phyloP scores from a whole-genome alignment of 352 stramenopile genomes.

The Pythium chondricola region DNA sequence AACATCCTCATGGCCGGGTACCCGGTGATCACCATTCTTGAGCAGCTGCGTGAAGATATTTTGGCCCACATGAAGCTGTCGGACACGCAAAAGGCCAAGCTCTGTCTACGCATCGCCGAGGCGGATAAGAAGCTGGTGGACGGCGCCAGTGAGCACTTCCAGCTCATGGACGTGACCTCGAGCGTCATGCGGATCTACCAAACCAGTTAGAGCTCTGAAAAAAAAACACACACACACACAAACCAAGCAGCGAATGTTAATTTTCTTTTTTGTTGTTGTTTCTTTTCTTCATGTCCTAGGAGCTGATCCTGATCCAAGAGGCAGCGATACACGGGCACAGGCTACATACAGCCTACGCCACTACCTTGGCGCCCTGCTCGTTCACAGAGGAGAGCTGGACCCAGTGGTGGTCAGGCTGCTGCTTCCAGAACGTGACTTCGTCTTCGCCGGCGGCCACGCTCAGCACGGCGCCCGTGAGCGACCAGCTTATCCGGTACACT shows the following conservation, averaged over 20 bases:
- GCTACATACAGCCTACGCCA: no score
- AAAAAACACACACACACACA: not conserved
- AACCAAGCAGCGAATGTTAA: not conserved
- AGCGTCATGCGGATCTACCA: slow-evolving; percentile 81
- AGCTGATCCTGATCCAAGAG: no score
- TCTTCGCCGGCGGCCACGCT: slow-evolving; percentile 62
- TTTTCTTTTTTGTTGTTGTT: slow-evolving; percentile 1
- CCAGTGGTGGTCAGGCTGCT: slow-evolving; percentile 54
- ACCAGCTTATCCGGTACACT: slow-evolving; percentile 84
- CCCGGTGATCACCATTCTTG: slow-evolving; percentile 89
- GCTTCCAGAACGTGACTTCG: slow-evolving; percentile 81
- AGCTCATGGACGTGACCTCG: slow-evolving; percentile 92
- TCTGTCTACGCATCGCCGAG: slow-evolving; percentile 92
- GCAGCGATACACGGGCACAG: no score
- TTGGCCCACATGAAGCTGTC: slow-evolving; percentile 66
- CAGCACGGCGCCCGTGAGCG: slow-evolving; percentile 58
- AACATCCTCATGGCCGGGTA: slow-evolving; percentile 91
- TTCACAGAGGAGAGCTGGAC: slow-evolving; percentile 66
- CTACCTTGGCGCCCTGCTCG: slow-evolving; percentile 44
- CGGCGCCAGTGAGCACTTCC: slow-evolving; percentile 94
- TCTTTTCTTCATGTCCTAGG: no score
- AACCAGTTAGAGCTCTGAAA: slow-evolving; percentile 13
- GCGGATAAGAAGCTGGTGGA: slow-evolving; percentile 96
- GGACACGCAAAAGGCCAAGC: slow-evolving; percentile 91
- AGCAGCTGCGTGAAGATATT: slow-evolving; percentile 82